Conservation (phyloP, 306 rosid species). For the Oemleria cerasiformis region DNA sequence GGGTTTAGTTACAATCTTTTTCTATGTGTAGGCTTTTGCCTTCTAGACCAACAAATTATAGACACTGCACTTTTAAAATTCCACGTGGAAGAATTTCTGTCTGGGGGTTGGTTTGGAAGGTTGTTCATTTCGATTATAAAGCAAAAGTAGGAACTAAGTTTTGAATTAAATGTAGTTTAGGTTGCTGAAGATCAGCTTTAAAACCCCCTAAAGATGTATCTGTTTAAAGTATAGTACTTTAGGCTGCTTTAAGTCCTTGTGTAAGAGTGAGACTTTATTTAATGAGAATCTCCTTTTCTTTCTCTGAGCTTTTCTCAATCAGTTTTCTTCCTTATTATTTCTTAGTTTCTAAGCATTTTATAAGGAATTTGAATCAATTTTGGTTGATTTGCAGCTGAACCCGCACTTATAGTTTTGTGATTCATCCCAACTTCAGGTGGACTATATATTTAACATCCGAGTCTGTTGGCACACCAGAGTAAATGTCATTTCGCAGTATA, state of each 20-base stretch:
- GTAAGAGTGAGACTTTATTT: constrained; percentile 51
- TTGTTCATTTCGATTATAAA: constrained; percentile 23
- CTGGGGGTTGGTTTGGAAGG: not conserved
- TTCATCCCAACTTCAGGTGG: constrained; percentile 27
- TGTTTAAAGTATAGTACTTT: constrained; percentile 51
- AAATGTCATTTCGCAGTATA: constrained; percentile 92
- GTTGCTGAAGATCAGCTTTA: constrained; percentile 21
- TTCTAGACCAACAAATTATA: no score
- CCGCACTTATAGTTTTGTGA: constrained; percentile 17
- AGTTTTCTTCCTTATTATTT: constrained; percentile 47
- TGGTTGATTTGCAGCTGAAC: constrained; percentile 50
- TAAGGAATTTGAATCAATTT: constrained; percentile 40
- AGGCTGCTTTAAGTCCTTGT: constrained; percentile 57
- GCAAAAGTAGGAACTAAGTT: constrained; percentile 18
- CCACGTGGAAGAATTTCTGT: not conserved
- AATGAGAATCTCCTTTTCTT: constrained; percentile 50
- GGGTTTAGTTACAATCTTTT: no score
- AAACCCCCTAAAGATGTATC: constrained; percentile 44
- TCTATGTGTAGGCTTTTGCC: no score
- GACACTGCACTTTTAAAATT: no score
- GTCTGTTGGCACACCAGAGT: constrained; percentile 33
- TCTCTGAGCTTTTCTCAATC: constrained; percentile 66
- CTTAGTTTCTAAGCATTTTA: constrained; percentile 46
- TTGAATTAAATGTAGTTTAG: constrained; percentile 18
- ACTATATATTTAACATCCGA: constrained; percentile 19